phyloP scores from a whole-genome alignment of 1,284 basidiomycete species.

The Apiotrichum porosum region DNA sequence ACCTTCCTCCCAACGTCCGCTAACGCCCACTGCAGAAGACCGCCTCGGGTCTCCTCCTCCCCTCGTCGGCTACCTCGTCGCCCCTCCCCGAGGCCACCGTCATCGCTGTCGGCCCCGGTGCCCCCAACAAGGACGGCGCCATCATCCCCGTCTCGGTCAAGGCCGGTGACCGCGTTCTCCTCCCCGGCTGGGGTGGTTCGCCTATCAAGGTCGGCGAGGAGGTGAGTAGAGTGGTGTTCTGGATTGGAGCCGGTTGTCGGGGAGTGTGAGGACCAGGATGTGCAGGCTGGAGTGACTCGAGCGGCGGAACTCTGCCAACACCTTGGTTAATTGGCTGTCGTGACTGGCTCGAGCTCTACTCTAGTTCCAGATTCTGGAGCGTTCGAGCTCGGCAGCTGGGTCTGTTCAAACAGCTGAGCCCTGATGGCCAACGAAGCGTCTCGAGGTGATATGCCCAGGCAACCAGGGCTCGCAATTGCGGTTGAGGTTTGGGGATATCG shows the following conservation, averaged over 20 bases:
- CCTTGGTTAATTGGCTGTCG: not conserved
- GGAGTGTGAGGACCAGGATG: not conserved
- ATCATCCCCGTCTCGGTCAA: constrained; percentile 74
- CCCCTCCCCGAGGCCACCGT: constrained; percentile 95
- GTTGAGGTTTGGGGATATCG: too few species aligned
- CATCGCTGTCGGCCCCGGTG: constrained; percentile 90
- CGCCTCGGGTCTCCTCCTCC: constrained; percentile 87
- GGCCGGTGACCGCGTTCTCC: constrained; percentile 84
- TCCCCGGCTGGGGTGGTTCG: constrained; percentile 95
- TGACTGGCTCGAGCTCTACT: too few species aligned
- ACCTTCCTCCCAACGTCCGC: too few species aligned
- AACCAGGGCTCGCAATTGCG: too few species aligned
- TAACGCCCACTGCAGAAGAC: constrained; percentile 66
- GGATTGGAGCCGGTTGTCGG: not conserved
- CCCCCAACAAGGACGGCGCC: constrained; percentile 76
- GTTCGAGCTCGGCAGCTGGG: too few species aligned
- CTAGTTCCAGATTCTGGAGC: too few species aligned
- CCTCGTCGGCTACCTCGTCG: constrained; percentile 71
- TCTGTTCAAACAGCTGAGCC: too few species aligned
- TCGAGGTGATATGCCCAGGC: too few species aligned
- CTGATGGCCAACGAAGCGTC: too few species aligned
- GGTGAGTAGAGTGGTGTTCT: too few species aligned
- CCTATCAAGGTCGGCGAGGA: constrained; percentile 96
- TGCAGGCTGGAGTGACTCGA: not conserved
- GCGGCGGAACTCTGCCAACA: too few species aligned